Base-by-base conservation (phyloP, 192 early-diverging fungal genomes). In the Rhizophlyctis rosea region DNA sequence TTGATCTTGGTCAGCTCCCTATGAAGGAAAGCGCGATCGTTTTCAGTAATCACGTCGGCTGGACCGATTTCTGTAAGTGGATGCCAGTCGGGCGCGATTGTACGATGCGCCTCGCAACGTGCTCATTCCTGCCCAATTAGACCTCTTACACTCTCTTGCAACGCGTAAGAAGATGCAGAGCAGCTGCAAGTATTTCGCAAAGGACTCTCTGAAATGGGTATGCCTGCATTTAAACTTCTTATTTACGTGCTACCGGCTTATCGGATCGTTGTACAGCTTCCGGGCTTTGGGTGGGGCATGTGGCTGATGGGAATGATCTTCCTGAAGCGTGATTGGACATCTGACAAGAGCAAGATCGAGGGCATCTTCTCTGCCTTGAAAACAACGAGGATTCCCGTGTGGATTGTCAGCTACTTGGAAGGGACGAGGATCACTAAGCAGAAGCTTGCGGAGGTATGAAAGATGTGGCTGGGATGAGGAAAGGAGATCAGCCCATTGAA, bases 301-400 rank as follows among this genome's bases (percentile, higher is more conserved):
- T 44, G 39, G 39, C 39, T 44, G 39, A 44, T 44, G 39, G 39
- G 39, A 44, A 44, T 44, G 39, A 44, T 44, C 39, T 13, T 44
- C 9, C 7, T 44, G 9, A 44, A 44, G 39, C 39, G 39, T 18
- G 18, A 44, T 18, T 44, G 39, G 39, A 44, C 39, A 7, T 13
- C 7, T 44, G 39, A 44, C 18, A 7, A 18, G 9, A 44, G 39
- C 18, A 44, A 44, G 39, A 44, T 44, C 18, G 39, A 44, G 18
- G 39, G 39, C 39, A 44, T 44, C 18, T 44, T 44, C 18, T 44
- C 39, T 44, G 39, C 39, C 7, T 13, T 44, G 9, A 44, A 44
- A 18, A 44, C 9, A 13, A 44, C 39, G 39, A 18, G 7, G 7
- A 18, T 44, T 13, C 39, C 39, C 18, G 39, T 44, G 39, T 44